phyloP scores from a whole-genome alignment of 2,329 filamentous ascomycete genomes.

The Dothideomycetes sp. region DNA sequence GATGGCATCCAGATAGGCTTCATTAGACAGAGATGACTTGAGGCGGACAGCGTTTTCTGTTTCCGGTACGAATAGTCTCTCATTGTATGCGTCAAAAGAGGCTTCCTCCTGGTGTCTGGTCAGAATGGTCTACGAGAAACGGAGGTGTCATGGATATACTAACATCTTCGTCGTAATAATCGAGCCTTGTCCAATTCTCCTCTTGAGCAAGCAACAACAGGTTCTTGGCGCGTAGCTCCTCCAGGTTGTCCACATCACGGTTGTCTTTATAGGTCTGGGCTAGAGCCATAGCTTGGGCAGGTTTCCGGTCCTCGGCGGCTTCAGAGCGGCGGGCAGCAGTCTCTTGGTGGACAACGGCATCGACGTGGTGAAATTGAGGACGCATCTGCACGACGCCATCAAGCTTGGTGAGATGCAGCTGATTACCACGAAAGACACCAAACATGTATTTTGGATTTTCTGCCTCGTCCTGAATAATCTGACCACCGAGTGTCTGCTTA shows the following conservation, averaged over 20 bases:
- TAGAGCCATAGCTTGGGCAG: slow-evolving; percentile 13
- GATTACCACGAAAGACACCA: slow-evolving; percentile 76
- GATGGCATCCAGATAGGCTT: slow-evolving; percentile 52
- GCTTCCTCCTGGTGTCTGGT: slow-evolving; percentile 39
- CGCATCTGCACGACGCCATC: slow-evolving; percentile 78
- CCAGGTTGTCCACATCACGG: slow-evolving; percentile 49
- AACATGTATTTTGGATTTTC: slow-evolving; percentile 75
- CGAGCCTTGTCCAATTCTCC: slow-evolving; percentile 70
- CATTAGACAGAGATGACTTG: slow-evolving; percentile 43
- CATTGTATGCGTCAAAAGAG: slow-evolving; percentile 66
- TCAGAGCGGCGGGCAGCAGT: slow-evolving; percentile 27
- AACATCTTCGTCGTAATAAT: slow-evolving; percentile 72
- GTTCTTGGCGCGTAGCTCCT: slow-evolving; percentile 61
- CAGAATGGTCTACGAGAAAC: neutral
- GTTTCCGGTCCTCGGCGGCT: slow-evolving; percentile 13
- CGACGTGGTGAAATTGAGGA: slow-evolving; percentile 85
- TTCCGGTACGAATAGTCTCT: slow-evolving; percentile 53
- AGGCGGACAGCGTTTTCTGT: slow-evolving; percentile 35
- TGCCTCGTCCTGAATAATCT: slow-evolving; percentile 57
- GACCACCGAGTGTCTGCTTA: slow-evolving; percentile 76
- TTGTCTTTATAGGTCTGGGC: slow-evolving; percentile 15
- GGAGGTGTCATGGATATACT: no score
- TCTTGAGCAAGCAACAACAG: slow-evolving; percentile 68
- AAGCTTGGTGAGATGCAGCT: slow-evolving; percentile 77
- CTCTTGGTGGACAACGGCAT: slow-evolving; percentile 57